Percentiles rank a stretch among this genome's conserved stretches.
Conservation (phyloP, 78 protist genomes). For the Polysphondylium violaceum region DNA sequence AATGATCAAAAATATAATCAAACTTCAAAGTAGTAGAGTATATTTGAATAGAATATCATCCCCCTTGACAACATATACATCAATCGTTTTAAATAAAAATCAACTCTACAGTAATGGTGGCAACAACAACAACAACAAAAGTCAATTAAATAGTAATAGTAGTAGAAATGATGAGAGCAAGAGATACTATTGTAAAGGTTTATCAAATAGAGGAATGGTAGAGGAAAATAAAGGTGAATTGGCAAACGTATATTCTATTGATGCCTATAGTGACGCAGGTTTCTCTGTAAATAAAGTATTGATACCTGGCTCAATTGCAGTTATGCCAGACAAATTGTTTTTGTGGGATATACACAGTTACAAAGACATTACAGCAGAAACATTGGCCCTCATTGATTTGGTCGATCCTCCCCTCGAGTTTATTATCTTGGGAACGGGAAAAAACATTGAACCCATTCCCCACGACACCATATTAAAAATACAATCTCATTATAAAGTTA, state of each 20-base stretch:
- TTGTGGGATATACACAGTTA: constrained; percentile 65
- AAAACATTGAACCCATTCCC: not conserved
- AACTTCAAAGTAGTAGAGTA: too few relatives aligned
- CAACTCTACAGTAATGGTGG: too few relatives aligned
- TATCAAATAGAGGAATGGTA: not conserved
- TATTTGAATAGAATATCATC: too few relatives aligned
- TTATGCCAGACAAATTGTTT: constrained; percentile 11
- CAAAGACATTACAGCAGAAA: constrained; percentile 24
- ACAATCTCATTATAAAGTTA: not conserved
- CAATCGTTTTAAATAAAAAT: too few relatives aligned
- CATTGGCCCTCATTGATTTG: constrained; percentile 20
- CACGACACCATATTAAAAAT: not conserved
- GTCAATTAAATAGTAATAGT: too few relatives aligned
- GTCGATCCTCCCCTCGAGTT: constrained; percentile 64
- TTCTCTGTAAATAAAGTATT: constrained; percentile 36
- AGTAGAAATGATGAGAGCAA: too few relatives aligned
- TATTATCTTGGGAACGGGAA: constrained; percentile 52
- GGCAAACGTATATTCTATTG: constrained; percentile 7
- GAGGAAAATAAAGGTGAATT: constrained; percentile 27
- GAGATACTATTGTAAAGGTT: constrained; percentile 18
- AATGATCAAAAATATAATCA: too few relatives aligned
- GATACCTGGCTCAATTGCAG: constrained; percentile 53
- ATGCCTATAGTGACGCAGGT: constrained; percentile 58
- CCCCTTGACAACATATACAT: too few relatives aligned
- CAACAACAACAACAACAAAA: too few relatives aligned